Evolutionary conservation across 805 yeast genomes (phyloP).

Genomic region (Ogataea ganodermae): DNA sequence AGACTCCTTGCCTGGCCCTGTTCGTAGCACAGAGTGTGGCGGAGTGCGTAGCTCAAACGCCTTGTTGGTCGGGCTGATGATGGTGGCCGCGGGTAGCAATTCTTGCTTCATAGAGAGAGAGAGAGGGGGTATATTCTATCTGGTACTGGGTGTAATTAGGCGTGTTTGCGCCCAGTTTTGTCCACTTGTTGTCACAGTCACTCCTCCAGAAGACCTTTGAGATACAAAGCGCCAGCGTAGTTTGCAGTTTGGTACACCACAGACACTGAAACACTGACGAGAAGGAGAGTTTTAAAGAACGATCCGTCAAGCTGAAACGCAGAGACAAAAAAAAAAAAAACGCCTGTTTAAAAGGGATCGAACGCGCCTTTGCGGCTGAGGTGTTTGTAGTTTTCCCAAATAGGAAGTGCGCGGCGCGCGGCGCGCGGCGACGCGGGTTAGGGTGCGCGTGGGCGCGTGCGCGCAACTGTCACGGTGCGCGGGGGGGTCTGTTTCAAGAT

Average conservation of each 20-base stretch:
- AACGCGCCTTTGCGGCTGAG: slow-evolving; percentile 8
- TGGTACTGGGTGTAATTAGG: too few species aligned
- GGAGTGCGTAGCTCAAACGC: slow-evolving; percentile 34
- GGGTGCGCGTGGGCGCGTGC: not conserved
- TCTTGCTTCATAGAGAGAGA: slow-evolving; percentile 17
- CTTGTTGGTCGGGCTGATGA: slow-evolving; percentile 30
- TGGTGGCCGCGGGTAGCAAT: slow-evolving; percentile 27
- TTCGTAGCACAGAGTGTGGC: slow-evolving; percentile 31
- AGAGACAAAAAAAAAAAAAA: slow-evolving; percentile 7
- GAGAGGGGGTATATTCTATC: not conserved
- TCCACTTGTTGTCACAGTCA: too few species aligned
- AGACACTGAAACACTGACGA: slow-evolving; percentile 1
- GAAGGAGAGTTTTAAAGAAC: not conserved
- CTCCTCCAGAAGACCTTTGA: slow-evolving; percentile 1
- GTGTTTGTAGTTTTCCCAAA: slow-evolving; percentile 1
- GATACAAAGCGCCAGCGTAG: slow-evolving; percentile 2
- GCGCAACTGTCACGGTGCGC: slow-evolving; percentile 18
- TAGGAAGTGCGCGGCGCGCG: slow-evolving; percentile 13
- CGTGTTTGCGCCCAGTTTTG: not conserved
- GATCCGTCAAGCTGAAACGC: slow-evolving; percentile 5
- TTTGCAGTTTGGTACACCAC: not conserved
- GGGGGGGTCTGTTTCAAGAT: slow-evolving; percentile 16
- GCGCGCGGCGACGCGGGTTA: not conserved
- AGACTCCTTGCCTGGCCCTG: slow-evolving; percentile 10
- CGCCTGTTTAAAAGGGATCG: slow-evolving; percentile 13